These are phyloP conservation scores for Trypanosoma boissoni DNA, from an alignment of 208 protist species.

Conservation along the genomic window DNA sequence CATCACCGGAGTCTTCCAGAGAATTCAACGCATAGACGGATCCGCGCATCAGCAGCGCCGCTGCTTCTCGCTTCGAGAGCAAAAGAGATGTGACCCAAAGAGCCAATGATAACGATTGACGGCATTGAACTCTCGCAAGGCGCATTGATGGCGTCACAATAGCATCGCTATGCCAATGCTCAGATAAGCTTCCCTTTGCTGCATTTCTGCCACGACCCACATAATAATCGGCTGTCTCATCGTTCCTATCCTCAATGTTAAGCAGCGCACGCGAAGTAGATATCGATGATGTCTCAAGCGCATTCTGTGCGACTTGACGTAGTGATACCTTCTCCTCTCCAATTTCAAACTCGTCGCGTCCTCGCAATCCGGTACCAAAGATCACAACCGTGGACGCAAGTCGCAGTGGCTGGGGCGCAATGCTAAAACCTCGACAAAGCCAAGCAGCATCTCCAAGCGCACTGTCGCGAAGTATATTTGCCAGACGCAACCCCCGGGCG, in stretches of 20 bases:
- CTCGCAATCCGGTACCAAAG: constrained; percentile 18
- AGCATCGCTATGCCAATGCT: too few species aligned
- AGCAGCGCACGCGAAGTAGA: too few species aligned
- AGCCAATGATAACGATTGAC: constrained; percentile 7
- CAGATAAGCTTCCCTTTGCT: too few species aligned
- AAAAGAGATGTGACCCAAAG: constrained; percentile 17
- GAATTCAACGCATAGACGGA: background rate
- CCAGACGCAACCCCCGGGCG: too few species aligned
- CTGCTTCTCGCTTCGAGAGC: background rate
- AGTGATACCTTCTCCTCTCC: background rate
- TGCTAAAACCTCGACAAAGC: constrained; percentile 26
- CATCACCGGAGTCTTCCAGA: background rate
- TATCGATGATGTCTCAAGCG: background rate
- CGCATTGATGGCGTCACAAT: too few species aligned
- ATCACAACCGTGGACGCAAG: constrained; percentile 21
- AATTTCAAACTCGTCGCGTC: background rate
- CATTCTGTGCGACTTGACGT: background rate
- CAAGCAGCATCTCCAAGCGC: constrained; percentile 20
- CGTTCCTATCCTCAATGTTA: background rate
- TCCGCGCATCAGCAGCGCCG: background rate
- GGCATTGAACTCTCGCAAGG: too few species aligned
- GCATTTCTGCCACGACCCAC: too few species aligned
- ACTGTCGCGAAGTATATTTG: too few species aligned
- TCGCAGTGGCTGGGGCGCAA: background rate
- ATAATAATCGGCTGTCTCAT: too few species aligned